Base-by-base conservation (phyloP, 805 yeast genomes). In the Schwanniomyces yamadae region DNA sequence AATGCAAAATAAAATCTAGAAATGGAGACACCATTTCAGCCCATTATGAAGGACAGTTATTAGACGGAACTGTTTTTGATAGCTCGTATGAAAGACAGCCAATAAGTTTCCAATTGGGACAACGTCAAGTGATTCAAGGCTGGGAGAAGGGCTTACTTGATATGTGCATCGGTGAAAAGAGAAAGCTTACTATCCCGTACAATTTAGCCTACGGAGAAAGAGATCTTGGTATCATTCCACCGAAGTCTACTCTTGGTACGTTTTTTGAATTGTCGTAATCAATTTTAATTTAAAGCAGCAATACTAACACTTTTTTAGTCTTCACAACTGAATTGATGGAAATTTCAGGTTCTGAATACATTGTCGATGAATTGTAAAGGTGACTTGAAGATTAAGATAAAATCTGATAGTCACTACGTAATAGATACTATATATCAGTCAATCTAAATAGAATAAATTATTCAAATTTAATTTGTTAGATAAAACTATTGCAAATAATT, bases 81-180 rank as follows among this genome's bases (percentile, higher is more conserved):
- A 75, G 86, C 7, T 84, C 95, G 1, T 61, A 71, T 38, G 54
- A 57, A 15, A 75, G 95, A 52, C 79, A 77, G 10, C 96, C 97
- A 30, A 68, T 89, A 41, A 57, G 71, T 27, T 89, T 89, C 61
- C 61, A 61, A n/a, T 63, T 90, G 36, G 97, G 96, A 27, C 58
- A 61, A 17, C 90, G 95, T 4, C 82, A 76, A 50, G 96, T 89
- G 21, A 89, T 89, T 54, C 54, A 71, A 41, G 96, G 97, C 40
- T 89, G 96, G 96, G 97, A 89, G 45, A 78, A 82, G 61, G 96
- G 96, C 27, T 64, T 88, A 33, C 49, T 52, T 22, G 59, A 55
- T 26, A 85, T 85, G 95, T 89, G 97, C 62, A 68, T 86, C 57
- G 96, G 96, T 30, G 96, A 89, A 60, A 71, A 81, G 65, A 76